Evolutionary conservation across 306 rosid species (phyloP).

Genomic region (Oemleria cerasiformis): DNA sequence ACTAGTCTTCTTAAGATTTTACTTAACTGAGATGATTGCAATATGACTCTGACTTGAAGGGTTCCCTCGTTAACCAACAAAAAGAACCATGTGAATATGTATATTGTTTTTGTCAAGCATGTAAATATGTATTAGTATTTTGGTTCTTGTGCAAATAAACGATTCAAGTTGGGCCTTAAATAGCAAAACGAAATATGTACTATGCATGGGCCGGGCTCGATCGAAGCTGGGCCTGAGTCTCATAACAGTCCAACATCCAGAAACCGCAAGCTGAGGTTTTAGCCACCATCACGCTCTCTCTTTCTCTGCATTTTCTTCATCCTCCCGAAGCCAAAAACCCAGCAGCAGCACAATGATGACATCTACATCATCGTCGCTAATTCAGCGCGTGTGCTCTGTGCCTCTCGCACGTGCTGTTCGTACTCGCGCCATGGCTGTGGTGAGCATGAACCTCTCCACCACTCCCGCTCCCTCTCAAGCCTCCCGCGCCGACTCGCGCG

Average conservation of each 20-base stretch:
- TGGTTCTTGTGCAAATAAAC: too few relatives aligned
- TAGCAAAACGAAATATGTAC: too few relatives aligned
- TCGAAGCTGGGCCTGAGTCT: background rate
- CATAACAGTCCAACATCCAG: background rate
- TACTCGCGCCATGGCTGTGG: constrained; percentile 32
- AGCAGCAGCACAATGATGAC: constrained; percentile 27
- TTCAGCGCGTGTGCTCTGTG: constrained; percentile 57
- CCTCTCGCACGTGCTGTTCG: constrained; percentile 62
- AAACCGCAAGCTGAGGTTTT: constrained; percentile 35
- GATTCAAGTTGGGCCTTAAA: background rate
- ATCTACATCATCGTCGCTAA: constrained; percentile 52
- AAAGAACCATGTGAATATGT: too few relatives aligned
- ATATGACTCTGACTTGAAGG: too few relatives aligned
- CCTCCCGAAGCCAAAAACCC: background rate
- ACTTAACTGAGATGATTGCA: too few relatives aligned
- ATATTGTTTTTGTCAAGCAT: too few relatives aligned
- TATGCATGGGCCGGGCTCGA: background rate
- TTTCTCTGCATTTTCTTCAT: background rate
- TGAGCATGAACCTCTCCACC: constrained; percentile 25
- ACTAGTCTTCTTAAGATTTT: too few relatives aligned
- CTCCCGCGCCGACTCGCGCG: constrained; percentile 36
- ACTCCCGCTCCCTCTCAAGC: constrained; percentile 30
- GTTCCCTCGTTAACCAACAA: too few relatives aligned
- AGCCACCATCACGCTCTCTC: background rate
- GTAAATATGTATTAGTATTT: too few relatives aligned